phyloP scores from a whole-genome alignment of 768 basidiomycete species.

The Hydnomerulius pinastri region DNA sequence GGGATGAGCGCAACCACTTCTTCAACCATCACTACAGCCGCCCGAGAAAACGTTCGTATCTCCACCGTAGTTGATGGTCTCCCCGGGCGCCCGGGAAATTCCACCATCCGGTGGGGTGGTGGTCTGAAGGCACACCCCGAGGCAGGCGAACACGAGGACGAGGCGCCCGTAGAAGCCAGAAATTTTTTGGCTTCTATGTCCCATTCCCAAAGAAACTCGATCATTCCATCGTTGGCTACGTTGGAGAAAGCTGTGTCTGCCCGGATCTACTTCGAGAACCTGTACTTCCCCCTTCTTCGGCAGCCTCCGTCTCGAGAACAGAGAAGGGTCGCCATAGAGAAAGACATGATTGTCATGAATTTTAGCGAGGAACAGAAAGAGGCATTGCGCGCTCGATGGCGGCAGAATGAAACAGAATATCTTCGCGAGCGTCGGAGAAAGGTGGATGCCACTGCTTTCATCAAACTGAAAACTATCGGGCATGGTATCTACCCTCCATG shows the following conservation, averaged over 20 bases:
- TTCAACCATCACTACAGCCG: conserved; percentile 74
- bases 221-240: conserved; percentile 86
- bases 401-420: conserved; percentile 87
- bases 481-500: conserved; percentile 60
- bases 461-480: conserved; percentile 90
- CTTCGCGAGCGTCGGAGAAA: conserved; percentile 81
- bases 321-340: conserved; percentile 83
- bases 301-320: conserved; percentile 86
- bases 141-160: conserved; percentile 59
- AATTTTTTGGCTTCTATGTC: conserved; percentile 31
- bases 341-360: conserved; percentile 76
- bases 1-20: conserved; percentile 70
- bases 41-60: conserved; percentile 63
- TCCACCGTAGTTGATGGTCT: conserved; percentile 46
- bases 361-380: conserved; percentile 73
- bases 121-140: conserved; percentile 69
- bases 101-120: conserved; percentile 60
- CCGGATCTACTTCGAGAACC: conserved; percentile 92
- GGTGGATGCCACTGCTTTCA: conserved; percentile 83
- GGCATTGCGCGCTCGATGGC: conserved; percentile 71
- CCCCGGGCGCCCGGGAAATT: conserved; percentile 57
- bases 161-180: conserved; percentile 23
- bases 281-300: conserved; percentile 84
- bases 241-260: conserved; percentile 92
- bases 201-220: conserved; percentile 51